Evolutionary conservation across 176 grass and related monocot species (phyloP).

Genomic region (Eremochloa ophiuroides): DNA sequence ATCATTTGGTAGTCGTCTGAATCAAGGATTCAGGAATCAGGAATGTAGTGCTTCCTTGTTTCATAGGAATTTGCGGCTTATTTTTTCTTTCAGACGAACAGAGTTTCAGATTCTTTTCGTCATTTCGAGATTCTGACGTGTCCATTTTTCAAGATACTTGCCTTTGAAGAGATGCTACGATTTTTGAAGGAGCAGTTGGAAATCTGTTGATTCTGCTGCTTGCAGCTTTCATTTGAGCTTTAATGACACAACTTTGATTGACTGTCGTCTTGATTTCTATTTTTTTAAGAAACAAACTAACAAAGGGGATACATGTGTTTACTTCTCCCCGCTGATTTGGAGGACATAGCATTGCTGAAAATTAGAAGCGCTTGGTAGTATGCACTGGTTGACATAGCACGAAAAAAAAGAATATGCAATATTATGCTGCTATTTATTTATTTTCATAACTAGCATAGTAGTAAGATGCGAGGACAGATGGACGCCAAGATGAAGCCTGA

Average conservation of each 20-base stretch:
- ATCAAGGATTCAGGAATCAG: neutral
- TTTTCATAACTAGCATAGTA: neutral
- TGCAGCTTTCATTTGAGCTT: slow-evolving; percentile 12
- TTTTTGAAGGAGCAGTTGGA: slow-evolving; percentile 11
- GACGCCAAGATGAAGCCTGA: too few relatives aligned
- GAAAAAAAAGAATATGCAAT: slow-evolving; percentile 9
- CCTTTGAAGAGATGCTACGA: slow-evolving; percentile 8
- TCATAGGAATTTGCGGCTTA: neutral
- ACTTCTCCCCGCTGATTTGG: neutral
- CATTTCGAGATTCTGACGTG: neutral
- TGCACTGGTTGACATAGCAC: slow-evolving; percentile 11
- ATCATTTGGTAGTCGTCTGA: neutral
- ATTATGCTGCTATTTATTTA: neutral
- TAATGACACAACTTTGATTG: neutral
- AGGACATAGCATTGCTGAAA: too few relatives aligned
- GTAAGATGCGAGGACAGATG: too few relatives aligned
- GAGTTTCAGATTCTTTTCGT: neutral
- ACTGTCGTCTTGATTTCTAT: neutral
- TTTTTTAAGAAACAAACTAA: neutral
- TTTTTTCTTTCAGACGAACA: neutral
- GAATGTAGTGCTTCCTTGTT: neutral
- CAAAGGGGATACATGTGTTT: neutral
- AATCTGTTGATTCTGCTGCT: slow-evolving; percentile 24
- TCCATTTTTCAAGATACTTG: neutral
- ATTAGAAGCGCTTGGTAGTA: neutral